phyloP scores from a whole-genome alignment of 2,329 filamentous ascomycete genomes.

The Neonectria sp. region DNA sequence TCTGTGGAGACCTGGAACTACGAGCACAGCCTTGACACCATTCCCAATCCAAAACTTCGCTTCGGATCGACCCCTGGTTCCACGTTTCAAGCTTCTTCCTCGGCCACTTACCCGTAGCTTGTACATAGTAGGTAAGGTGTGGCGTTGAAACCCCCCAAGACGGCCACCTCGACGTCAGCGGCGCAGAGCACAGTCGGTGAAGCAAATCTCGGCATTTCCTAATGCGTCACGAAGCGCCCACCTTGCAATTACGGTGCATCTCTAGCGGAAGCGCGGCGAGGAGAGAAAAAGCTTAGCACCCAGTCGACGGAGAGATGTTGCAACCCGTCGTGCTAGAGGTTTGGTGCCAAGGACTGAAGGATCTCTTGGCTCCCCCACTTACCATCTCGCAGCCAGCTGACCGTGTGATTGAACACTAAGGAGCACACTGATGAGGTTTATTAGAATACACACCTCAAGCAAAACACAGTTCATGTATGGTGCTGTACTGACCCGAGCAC shows the following conservation, averaged over 20 bases:
- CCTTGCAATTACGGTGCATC: too few relatives aligned
- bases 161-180: slow-evolving; percentile 12
- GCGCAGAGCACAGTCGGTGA: slow-evolving; percentile 4
- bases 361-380: too few relatives aligned
- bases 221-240: background rate
- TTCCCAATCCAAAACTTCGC: background rate
- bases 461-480: too few relatives aligned
- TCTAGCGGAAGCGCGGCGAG: background rate
- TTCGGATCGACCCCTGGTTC: background rate
- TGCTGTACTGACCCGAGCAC: too few relatives aligned
- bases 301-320: too few relatives aligned
- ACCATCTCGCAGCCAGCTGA: too few relatives aligned
- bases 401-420: too few relatives aligned
- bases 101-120: background rate
- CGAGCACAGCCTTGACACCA: background rate
- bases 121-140: background rate
- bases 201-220: slow-evolving; percentile 10
- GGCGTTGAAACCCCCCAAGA: background rate
- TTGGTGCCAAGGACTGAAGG: too few relatives aligned
- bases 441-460: too few relatives aligned
- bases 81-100: slow-evolving; percentile 1
- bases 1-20: background rate
- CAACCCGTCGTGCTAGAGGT: too few relatives aligned
- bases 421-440: too few relatives aligned
- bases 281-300: background rate